Evolutionary conservation across 2,329 filamentous ascomycete species (phyloP).

Genomic region (Aspergillus carbonarius): DNA sequence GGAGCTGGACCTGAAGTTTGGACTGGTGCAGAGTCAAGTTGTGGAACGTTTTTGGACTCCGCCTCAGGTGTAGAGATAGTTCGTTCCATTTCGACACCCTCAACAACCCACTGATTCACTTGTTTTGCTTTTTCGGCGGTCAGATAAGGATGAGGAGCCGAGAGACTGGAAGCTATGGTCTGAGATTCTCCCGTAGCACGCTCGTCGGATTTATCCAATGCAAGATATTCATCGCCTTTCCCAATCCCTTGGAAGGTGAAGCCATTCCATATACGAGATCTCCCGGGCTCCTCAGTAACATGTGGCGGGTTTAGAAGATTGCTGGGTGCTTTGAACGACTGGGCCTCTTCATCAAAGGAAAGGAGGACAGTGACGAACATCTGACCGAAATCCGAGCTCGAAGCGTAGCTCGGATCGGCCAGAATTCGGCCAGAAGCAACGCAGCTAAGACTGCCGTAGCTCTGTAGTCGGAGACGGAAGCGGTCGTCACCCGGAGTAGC

Average conservation of each 20-base stretch:
- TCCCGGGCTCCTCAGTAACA: slow-evolving; percentile 19
- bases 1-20: neutral
- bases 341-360: slow-evolving; percentile 17
- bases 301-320: slow-evolving; percentile 21
- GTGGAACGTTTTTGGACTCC: neutral
- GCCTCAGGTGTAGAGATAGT: neutral
- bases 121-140: slow-evolving; percentile 28
- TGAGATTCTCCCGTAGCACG: slow-evolving; percentile 9
- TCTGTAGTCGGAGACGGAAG: slow-evolving; percentile 17
- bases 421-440: slow-evolving; percentile 24
- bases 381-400: slow-evolving; percentile 16
- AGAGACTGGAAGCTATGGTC: slow-evolving; percentile 1
- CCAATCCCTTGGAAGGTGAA: slow-evolving; percentile 35
- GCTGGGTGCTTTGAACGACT: slow-evolving; percentile 10
- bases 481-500: slow-evolving; percentile 9
- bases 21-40: neutral
- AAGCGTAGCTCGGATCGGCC: slow-evolving; percentile 17
- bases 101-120: slow-evolving; percentile 31
- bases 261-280: slow-evolving; percentile 33
- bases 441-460: slow-evolving; percentile 21
- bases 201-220: slow-evolving; percentile 15
- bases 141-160: slow-evolving; percentile 24
- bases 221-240: slow-evolving; percentile 22
- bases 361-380: slow-evolving; percentile 25
- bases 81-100: slow-evolving; percentile 21